These are phyloP conservation scores for Diaporthe amygdali DNA, from an alignment of 2,329 filamentous ascomycete genomes.

Conservation along the genomic window DNA sequence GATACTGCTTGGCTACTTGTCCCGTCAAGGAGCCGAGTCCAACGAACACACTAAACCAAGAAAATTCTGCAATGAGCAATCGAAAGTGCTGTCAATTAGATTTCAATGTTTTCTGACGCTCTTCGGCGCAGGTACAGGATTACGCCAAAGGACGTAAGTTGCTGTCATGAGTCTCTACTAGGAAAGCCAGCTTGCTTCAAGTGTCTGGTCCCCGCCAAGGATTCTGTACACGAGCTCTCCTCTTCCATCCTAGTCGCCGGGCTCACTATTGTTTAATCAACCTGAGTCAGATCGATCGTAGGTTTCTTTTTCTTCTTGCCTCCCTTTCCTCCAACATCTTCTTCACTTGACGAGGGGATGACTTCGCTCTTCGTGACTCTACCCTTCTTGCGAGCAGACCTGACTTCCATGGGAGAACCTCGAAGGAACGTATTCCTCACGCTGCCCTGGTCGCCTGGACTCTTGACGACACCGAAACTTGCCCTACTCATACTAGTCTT, in stretches of 20 bases:
- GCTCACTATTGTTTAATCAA: background rate
- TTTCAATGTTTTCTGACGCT: background rate
- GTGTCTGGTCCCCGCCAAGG: background rate
- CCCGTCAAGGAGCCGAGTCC: background rate
- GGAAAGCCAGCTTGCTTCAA: background rate
- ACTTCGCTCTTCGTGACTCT: background rate
- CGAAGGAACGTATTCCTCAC: background rate
- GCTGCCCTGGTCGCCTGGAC: background rate
- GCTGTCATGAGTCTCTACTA: background rate
- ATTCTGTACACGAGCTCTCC: background rate
- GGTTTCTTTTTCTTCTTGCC: background rate
- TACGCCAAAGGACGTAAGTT: background rate
- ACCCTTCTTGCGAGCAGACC: background rate
- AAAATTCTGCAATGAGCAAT: background rate
- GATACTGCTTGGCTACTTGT: background rate
- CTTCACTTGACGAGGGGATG: background rate
- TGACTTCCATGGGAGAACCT: too few species aligned
- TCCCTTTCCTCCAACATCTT: background rate
- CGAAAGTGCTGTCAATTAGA: background rate
- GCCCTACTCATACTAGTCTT: background rate
- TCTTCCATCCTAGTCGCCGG: background rate
- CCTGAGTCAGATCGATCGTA: constrained; percentile 21
- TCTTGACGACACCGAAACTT: background rate
- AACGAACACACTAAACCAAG: background rate
- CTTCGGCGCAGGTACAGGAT: background rate